Percentiles rank a stretch among this genome's conserved stretches.
phyloP scores from a whole-genome alignment of 495 filamentous ascomycete genomes.

The Parathielavia hyrcaniae region DNA sequence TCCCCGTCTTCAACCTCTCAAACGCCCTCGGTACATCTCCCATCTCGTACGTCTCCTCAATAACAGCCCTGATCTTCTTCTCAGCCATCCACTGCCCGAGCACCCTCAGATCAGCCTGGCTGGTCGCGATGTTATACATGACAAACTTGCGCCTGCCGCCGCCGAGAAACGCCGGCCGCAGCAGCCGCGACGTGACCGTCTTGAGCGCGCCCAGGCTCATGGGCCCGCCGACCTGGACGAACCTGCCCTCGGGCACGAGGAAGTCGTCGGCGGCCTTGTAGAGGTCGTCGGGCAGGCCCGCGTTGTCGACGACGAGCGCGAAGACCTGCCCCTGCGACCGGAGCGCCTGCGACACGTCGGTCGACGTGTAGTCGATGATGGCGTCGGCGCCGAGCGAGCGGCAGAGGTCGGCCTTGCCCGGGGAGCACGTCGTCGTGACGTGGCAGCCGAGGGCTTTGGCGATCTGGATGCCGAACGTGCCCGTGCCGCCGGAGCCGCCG shows the following conservation, averaged over 20 bases:
- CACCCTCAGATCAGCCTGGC: conserved; percentile 36
- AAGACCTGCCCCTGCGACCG: conserved; percentile 48
- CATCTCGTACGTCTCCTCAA: conserved; percentile 53
- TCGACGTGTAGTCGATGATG: conserved; percentile 60
- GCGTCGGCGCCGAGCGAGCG: conserved; percentile 58
- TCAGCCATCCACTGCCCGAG: conserved; percentile 41
- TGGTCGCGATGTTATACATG: conserved; percentile 35
- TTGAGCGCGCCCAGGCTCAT: conserved; percentile 17
- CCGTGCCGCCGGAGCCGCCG: conserved; percentile 59
- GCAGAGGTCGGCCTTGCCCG: conserved; percentile 52
- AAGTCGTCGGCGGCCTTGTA: conserved; percentile 54
- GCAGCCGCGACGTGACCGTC: conserved; percentile 25
- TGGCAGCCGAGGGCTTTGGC: conserved; percentile 59
- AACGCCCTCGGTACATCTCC: conserved; percentile 54
- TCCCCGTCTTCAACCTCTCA: conserved; percentile 48
- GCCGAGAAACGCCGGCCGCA: conserved; percentile 54
- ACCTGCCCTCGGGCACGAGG: conserved; percentile 47
- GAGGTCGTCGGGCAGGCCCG: conserved; percentile 45
- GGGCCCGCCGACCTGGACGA: conserved; percentile 51
- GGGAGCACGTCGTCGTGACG: conserved; percentile 57
- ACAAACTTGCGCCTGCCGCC: conserved; percentile 56
- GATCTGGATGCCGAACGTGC: conserved; percentile 58
- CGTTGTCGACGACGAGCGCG: conserved; percentile 56
- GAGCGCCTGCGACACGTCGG: conserved; percentile 46
- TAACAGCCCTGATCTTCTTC: conserved; percentile 51